Percentiles rank a stretch among this genome's conserved stretches.
These are phyloP conservation scores for Geotrichum europaeum DNA, from an alignment of 1,139 yeast genomes.

Conservation along the genomic window DNA sequence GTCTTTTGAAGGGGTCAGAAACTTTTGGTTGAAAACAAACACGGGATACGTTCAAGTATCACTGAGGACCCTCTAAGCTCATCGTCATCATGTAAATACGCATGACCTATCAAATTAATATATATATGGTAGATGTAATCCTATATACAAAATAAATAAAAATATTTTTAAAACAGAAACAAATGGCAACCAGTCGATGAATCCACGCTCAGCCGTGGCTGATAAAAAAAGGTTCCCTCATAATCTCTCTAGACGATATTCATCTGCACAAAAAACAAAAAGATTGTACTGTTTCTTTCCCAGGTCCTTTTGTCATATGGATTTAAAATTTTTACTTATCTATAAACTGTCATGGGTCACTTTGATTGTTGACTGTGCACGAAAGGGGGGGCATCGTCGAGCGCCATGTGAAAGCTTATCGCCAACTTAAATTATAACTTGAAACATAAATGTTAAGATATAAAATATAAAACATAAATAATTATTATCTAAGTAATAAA, in stretches of 20 bases:
- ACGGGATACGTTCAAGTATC: no score
- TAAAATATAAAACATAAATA: neutral
- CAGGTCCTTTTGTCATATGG: no score
- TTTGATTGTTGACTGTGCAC: neutral
- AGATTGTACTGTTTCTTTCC: neutral
- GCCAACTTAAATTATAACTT: neutral
- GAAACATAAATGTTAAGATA: neutral
- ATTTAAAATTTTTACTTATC: no score
- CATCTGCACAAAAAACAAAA: neutral
- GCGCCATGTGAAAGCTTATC: neutral
- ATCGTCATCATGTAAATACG: no score
- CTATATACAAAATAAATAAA: no score
- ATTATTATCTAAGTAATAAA: no score
- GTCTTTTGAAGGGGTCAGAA: no score
- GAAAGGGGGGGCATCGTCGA: neutral
- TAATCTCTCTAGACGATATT: neutral
- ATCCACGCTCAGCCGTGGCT: neutral
- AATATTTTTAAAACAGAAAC: neutral
- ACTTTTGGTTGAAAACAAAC: no score
- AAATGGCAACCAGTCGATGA: neutral
- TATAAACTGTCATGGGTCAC: neutral
- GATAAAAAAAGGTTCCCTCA: neutral
- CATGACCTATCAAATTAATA: no score
- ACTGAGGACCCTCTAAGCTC: no score
- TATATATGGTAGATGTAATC: no score